Evolutionary conservation across 768 basidiomycete genomes (phyloP), one percentile per base, ranked within the genome.

Genomic region (Trametes elegans): DNA sequence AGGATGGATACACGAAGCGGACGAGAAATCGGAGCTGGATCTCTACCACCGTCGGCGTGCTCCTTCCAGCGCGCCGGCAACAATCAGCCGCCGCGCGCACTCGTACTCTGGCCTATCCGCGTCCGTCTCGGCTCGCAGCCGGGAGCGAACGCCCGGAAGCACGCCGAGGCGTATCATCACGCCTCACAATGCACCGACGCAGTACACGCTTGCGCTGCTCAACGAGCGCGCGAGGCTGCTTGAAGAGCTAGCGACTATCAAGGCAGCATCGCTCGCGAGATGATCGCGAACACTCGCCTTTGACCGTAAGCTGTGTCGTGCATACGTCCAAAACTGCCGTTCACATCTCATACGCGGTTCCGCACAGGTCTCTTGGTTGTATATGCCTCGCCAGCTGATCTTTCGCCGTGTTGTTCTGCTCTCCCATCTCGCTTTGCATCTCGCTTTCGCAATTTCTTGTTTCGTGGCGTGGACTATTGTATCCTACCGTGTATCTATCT

Each of bases 161-260:
- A 26, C 44, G 32, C 34, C 38, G 41, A 52, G 56, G 11, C 59
- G 64, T 18, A 49, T 68, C 34, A 34, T 68, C 14, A 74, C 72
- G 7, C 60, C 69, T 29, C 71, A 74, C 53, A 68, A 62, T 28
- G 74, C 74, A 2, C 72, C 76, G 6, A 70, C 71, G 34, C 68
- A 77, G 16, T 73, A 76, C 32, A 83, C 81, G 1, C 67, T 79
- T 16, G 71, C 77, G 11, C 73, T 88, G 7, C 56, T 86, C 16
- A 77, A 79, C 14, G 82, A 87, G 59, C 79, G 85, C 0, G 82
- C 84, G 0, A 70, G 74, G 34, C 64, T 87, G 21, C 66, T 84
- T 39, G 76, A 74, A 5, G 80, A 83, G 64, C 64, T 87, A 10
- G 82, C 83, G 0, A 72, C 70, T 10, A 60, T 84, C 32, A 73